Evolutionary conservation across 2,329 filamentous ascomycete genomes (phyloP), one percentile per base, ranked within the genome.

Genomic region (Colletotrichum cereale): DNA sequence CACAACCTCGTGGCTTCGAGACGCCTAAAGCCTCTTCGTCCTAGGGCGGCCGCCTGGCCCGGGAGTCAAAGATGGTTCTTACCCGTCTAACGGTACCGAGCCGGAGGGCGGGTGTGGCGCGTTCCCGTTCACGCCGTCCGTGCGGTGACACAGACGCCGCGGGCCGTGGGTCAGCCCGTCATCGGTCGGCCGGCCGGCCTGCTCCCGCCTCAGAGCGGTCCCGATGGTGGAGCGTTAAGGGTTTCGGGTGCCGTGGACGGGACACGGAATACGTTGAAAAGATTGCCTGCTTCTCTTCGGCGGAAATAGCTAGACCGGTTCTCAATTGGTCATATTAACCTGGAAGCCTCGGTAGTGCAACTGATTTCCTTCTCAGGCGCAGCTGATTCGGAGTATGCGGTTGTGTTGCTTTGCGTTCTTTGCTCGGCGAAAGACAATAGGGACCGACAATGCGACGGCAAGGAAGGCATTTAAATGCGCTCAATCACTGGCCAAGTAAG

Each of bases 71-170:
- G 12, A 5, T 5, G 2, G 7, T 31, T 26, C n/a, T 24, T n/a
- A 14, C n/a, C 29, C 4, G n/a, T 10, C 1, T 10, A 40, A 38
- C 60, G 31, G 44, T 18, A 8, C 44, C n/a, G 34, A 18, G 12
- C 24, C 16, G 5, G 34, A 29, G 21, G 60, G 14, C 34, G 24
- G 44, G 14, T 40, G 34, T 38, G 60, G 44, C 60, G 44, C 26
- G 60, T 18, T 29, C 18, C 16, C 44, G 5, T 5, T 18, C 24
- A n/a, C 38, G 0, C 26, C 16, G 44, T 62, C 60, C 47, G 60
- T 62, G 60, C 31, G 44, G 60, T 52, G 31, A 47, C 60, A 62
- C 60, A 40, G 60, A 62, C 60, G 42, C 44, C 34, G 2, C 8
- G 44, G 60, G 42, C 11, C 34, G 26, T 34, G n/a, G 18, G 8